Percentiles rank a stretch among this genome's conserved stretches.
These are phyloP conservation scores for Magnaporthiopsis rhizophila DNA, from an alignment of 2,329 filamentous ascomycete species.

Conservation along the genomic window DNA sequence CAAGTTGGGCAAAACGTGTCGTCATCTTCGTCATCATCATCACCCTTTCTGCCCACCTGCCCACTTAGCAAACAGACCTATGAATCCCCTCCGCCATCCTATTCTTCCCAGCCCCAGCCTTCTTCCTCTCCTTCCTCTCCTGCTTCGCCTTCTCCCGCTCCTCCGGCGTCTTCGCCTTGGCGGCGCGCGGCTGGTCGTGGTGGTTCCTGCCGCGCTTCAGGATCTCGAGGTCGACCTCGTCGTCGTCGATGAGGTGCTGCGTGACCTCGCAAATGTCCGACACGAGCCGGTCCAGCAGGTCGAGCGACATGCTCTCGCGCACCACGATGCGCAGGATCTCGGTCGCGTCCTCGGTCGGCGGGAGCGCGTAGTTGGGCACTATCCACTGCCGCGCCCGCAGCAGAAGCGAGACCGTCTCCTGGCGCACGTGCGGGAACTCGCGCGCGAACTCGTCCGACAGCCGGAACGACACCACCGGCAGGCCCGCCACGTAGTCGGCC, in stretches of 20 bases:
- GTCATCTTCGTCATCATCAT: too few species aligned
- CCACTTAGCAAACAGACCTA: constrained; percentile 16
- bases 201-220: constrained; percentile 26
- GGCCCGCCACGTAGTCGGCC: constrained; percentile 53
- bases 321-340: constrained; percentile 63
- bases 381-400: constrained; percentile 62
- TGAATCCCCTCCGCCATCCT: constrained; percentile 20
- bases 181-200: constrained; percentile 7
- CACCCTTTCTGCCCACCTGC: too few species aligned
- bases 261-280: constrained; percentile 53
- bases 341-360: constrained; percentile 50
- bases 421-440: constrained; percentile 54
- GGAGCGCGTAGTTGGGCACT: constrained; percentile 62
- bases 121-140: constrained; percentile 1
- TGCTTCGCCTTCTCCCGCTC: constrained; percentile 8
- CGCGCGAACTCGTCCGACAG: constrained; percentile 53
- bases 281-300: constrained; percentile 56
- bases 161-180: neutral
- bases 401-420: constrained; percentile 54
- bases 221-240: constrained; percentile 40
- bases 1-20: neutral
- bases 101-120: constrained; percentile 8
- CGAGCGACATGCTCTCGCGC: constrained; percentile 60
- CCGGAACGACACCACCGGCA: constrained; percentile 62
- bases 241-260: constrained; percentile 48